These are phyloP conservation scores for Botrytis paeoniae DNA, from an alignment of 2,329 filamentous ascomycete genomes.

Conservation along the genomic window DNA sequence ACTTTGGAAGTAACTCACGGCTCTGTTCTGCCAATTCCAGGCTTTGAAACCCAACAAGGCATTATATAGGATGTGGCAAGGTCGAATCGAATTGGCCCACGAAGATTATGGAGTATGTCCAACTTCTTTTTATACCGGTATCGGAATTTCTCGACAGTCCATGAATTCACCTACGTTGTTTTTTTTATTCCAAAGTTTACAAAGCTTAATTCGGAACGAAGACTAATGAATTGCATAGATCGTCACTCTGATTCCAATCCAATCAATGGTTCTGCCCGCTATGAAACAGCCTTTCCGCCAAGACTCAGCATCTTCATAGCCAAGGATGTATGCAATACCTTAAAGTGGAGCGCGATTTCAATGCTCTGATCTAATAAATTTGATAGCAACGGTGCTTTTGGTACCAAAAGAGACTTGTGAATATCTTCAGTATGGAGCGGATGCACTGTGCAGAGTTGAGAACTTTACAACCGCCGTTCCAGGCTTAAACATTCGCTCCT, in stretches of 20 bases:
- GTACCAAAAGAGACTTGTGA: slow-evolving; percentile 19
- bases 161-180: no score
- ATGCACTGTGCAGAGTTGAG: slow-evolving; percentile 39
- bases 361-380: neutral
- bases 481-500: neutral
- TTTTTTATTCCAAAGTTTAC: no score
- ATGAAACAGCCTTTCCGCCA: no score
- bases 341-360: neutral
- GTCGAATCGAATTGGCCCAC: neutral
- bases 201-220: neutral
- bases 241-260: neutral
- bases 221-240: neutral
- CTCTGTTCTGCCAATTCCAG: neutral
- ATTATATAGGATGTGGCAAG: neutral
- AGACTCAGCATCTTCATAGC: neutral
- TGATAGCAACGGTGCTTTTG: rapidly evolving
- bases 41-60: neutral
- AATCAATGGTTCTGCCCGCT: neutral
- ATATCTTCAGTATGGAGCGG: slow-evolving; percentile 40
- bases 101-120: neutral
- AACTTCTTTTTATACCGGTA: neutral
- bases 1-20: neutral
- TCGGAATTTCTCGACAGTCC: rapidly evolving
- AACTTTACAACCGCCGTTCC: slow-evolving; percentile 19
- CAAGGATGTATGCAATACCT: neutral